phyloP scores from a whole-genome alignment of 306 rosid species.

The Quercus dentata region DNA sequence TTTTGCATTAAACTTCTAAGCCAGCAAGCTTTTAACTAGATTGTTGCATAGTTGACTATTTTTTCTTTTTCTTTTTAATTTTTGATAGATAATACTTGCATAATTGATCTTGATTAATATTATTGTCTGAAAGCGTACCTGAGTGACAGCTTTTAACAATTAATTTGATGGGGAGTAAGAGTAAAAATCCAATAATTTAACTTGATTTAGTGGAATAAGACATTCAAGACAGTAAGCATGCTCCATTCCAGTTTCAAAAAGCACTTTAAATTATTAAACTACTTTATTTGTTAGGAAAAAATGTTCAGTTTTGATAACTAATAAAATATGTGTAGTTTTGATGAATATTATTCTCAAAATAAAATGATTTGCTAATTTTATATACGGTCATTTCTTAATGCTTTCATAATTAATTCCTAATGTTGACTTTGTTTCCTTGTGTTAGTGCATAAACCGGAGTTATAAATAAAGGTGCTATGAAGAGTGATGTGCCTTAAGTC shows the following conservation, averaged over 20 bases:
- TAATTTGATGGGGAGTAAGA: not conserved
- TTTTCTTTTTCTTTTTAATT: too few species aligned
- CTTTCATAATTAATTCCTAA: not conserved
- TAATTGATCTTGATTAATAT: not conserved
- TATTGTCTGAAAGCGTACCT: not conserved
- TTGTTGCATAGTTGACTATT: not conserved
- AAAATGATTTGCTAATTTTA: not conserved
- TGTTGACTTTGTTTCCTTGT: not conserved
- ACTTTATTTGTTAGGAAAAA: not conserved
- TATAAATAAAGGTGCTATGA: not conserved
- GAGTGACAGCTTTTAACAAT: not conserved
- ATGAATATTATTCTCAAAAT: not conserved
- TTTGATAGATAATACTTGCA: not conserved
- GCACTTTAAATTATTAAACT: not conserved
- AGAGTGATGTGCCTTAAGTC: constrained; percentile 15
- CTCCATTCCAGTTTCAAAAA: not conserved
- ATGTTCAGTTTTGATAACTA: too few species aligned
- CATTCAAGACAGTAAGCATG: too few species aligned
- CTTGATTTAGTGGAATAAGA: too few species aligned
- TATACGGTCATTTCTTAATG: not conserved
- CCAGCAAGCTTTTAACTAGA: not conserved
- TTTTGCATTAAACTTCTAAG: not conserved
- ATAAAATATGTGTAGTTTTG: not conserved
- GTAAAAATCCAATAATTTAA: too few species aligned
- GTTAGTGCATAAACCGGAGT: not conserved